phyloP scores from a whole-genome alignment of 2,329 filamentous ascomycete species.

The Aspergillus glaucus region DNA sequence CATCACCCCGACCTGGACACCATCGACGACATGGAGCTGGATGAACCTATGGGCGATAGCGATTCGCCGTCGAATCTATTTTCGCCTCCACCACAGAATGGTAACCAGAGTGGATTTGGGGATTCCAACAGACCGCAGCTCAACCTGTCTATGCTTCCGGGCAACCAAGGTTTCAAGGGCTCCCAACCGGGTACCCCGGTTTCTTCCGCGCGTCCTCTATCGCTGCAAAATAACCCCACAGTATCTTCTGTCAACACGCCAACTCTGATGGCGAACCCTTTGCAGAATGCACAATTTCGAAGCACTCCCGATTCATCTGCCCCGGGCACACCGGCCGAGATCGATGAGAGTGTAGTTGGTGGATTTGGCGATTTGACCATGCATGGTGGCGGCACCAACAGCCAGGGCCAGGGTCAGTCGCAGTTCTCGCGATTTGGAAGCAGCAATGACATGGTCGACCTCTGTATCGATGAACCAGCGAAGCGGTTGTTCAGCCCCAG shows the following conservation, averaged over 20 bases:
- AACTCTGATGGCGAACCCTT: constrained; percentile 72
- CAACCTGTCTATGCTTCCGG: constrained; percentile 70
- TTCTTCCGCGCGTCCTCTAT: constrained; percentile 60
- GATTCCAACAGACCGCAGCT: constrained; percentile 61
- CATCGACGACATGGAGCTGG: constrained; percentile 94
- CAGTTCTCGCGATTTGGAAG: constrained; percentile 39
- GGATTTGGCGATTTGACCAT: constrained; percentile 57
- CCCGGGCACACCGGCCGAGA: constrained; percentile 64
- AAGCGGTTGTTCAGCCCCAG: constrained; percentile 88
- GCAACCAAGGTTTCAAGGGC: constrained; percentile 71
- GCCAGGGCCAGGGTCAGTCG: constrained; percentile 36
- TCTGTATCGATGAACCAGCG: constrained; percentile 83
- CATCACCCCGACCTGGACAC: constrained; percentile 64
- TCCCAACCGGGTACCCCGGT: constrained; percentile 83
- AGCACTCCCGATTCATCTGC: constrained; percentile 60
- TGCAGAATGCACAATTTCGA: constrained; percentile 50
- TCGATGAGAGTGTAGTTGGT: constrained; percentile 67
- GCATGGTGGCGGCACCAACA: constrained; percentile 34
- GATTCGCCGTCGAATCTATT: constrained; percentile 35
- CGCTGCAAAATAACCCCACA: constrained; percentile 85
- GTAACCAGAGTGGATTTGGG: constrained; percentile 56
- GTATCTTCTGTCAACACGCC: constrained; percentile 97
- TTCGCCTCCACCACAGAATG: constrained; percentile 61
- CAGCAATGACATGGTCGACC: constrained; percentile 51
- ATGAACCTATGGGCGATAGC: constrained; percentile 62